Conservation (phyloP, 2,329 filamentous ascomycete species). For the Magnaporthales sp. region DNA sequence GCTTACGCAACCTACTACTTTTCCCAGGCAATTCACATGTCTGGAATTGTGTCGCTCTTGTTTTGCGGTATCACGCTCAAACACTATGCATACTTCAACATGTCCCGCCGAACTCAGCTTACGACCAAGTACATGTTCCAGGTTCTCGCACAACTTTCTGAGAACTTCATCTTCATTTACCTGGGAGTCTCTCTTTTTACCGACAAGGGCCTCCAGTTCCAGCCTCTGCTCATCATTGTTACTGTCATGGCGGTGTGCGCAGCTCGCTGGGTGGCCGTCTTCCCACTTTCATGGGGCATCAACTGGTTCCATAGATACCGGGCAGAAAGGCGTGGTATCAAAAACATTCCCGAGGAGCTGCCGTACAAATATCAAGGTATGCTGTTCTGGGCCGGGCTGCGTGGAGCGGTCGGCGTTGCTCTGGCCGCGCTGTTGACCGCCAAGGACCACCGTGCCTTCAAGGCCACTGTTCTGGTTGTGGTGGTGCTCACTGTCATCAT, state of each 20-base stretch:
- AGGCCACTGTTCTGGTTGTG: conserved; percentile 93
- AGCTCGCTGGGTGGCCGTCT: conserved; percentile 88
- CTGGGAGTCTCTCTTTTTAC: conserved; percentile 92
- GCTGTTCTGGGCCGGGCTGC: conserved; percentile 98
- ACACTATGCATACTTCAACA: conserved; percentile 99
- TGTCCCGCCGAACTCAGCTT: conserved; percentile 94
- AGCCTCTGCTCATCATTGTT: conserved; percentile 90
- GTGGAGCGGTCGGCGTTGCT: conserved; percentile 91
- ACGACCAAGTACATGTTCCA: conserved; percentile 98
- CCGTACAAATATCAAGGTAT: conserved; percentile 97
- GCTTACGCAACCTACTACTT: conserved; percentile 98
- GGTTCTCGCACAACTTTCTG: conserved; percentile 85
- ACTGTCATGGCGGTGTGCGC: conserved; percentile 86
- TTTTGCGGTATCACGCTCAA: conserved; percentile 98
- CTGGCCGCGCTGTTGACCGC: conserved; percentile 82
- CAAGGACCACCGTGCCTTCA: conserved; percentile 70
- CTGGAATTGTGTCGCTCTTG: conserved; percentile 89
- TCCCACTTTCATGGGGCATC: conserved; percentile 80
- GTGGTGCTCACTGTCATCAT: conserved; percentile 98
- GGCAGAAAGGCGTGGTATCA: conserved; percentile 61
- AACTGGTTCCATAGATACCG: conserved; percentile 90
- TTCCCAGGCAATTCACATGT: conserved; percentile 91
- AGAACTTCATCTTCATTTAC: conserved; percentile 99
- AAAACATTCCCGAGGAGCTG: conserved; percentile 73
- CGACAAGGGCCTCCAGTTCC: conserved; percentile 78